Conservation (phyloP, 2,329 filamentous ascomycete genomes). For the Cadophora sp. region DNA sequence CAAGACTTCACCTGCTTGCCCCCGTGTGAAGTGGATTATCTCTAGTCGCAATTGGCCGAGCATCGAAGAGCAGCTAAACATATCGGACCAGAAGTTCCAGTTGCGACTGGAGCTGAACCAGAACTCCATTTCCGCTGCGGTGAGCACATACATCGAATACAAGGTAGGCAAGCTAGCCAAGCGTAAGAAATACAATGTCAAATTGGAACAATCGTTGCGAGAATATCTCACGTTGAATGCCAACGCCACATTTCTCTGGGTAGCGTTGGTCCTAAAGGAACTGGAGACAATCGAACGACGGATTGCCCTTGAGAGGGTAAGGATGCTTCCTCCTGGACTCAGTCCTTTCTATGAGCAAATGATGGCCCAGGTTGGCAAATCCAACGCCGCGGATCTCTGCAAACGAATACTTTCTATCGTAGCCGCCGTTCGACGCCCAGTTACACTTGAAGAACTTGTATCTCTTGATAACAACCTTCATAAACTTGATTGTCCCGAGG, state of each 20-base stretch:
- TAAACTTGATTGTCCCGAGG: constrained; percentile 15
- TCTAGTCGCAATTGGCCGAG: constrained; percentile 30
- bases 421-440: constrained; percentile 31
- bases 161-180: constrained; percentile 24
- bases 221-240: constrained; percentile 42
- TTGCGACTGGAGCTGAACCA: constrained; percentile 47
- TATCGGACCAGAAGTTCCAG: constrained; percentile 4
- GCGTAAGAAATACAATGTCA: constrained; percentile 13
- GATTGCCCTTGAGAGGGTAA: constrained; percentile 30
- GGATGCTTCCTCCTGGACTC: constrained; percentile 37
- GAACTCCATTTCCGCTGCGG: constrained; percentile 45
- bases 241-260: constrained; percentile 53
- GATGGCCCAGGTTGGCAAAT: constrained; percentile 40
- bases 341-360: constrained; percentile 42
- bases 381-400: constrained; percentile 27
- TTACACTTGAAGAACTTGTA: constrained; percentile 30
- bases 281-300: constrained; percentile 32
- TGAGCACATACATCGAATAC: constrained; percentile 39
- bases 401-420: constrained; percentile 32
- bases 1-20: constrained; percentile 9
- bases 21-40: constrained; percentile 31
- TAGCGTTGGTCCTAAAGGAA: constrained; percentile 48
- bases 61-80: constrained; percentile 22
- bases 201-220: constrained; percentile 5
- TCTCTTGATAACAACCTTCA: constrained; percentile 31